Conservation (phyloP, 331 rosid genomes). For the Ulmus americana region DNA sequence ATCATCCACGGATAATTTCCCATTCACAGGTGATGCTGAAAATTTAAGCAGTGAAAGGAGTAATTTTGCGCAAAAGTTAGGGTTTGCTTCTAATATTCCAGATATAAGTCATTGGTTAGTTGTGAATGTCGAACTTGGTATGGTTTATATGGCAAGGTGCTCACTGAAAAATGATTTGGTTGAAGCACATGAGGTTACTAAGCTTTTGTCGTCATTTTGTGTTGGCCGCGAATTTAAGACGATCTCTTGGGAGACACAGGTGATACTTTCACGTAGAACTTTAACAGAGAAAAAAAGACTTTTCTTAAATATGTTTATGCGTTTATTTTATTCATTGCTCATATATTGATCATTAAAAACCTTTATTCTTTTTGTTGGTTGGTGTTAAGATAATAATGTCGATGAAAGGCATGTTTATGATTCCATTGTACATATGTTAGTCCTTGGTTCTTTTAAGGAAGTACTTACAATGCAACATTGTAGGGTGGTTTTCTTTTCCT, state of each 20-base stretch:
- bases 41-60: constrained; percentile 32
- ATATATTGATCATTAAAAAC: not conserved
- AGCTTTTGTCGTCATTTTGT: constrained; percentile 46
- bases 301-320: constrained; percentile 22
- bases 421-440: constrained; percentile 17
- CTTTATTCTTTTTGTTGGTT: constrained; percentile 6
- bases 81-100: constrained; percentile 30
- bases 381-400: constrained; percentile 6
- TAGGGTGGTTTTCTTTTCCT: constrained; percentile 81
- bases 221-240: constrained; percentile 55
- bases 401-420: constrained; percentile 11
- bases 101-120: constrained; percentile 47
- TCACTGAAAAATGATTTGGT: constrained; percentile 51
- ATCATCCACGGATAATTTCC: constrained; percentile 32
- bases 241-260: constrained; percentile 65
- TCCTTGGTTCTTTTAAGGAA: constrained; percentile 19
- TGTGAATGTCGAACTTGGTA: constrained; percentile 41
- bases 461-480: constrained; percentile 33
- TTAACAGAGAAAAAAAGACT: constrained; percentile 5
- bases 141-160: constrained; percentile 52
- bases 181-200: constrained; percentile 45
- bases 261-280: constrained; percentile 32
- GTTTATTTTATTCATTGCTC: not conserved
- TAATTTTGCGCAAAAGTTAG: constrained; percentile 26
- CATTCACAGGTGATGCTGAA: constrained; percentile 32